A percentile compares a stretch with the other conserved stretches of the same genome.
Evolutionary conservation across 441 rosid species (phyloP).

Genomic region (Adansonia madagascariensis): DNA sequence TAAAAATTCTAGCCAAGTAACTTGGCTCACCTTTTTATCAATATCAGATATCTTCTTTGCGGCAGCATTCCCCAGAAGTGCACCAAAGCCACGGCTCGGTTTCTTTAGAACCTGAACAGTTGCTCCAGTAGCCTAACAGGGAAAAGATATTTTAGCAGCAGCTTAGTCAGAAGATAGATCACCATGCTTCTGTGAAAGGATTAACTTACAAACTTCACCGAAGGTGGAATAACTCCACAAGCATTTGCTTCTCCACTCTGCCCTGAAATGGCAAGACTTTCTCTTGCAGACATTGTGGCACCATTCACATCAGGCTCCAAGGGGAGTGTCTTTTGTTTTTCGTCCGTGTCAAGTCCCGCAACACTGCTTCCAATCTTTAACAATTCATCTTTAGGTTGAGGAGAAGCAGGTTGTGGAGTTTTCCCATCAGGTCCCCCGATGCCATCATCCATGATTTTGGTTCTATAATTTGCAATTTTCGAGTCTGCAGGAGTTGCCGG

Average conservation of each 20-base stretch:
- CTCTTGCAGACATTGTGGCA: conserved; percentile 24
- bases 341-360: conserved; percentile 17
- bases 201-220: conserved; percentile 42
- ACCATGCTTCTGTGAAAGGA: conserved; percentile 18
- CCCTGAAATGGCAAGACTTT: conserved; percentile 26
- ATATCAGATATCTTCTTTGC: conserved; percentile 51
- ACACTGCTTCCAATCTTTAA: conserved; percentile 33
- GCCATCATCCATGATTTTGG: conserved; percentile 27
- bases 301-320: conserved; percentile 31
- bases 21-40: conserved; percentile 49
- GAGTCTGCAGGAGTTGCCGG: conserved; percentile 28
- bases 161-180: background rate
- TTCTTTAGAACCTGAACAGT: conserved; percentile 59
- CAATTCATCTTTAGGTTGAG: conserved; percentile 29
- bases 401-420: conserved; percentile 24
- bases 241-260: conserved; percentile 36
- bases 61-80: conserved; percentile 50
- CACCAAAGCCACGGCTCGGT: conserved; percentile 63
- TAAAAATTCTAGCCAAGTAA: background rate
- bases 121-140: conserved; percentile 54
- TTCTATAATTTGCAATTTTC: conserved; percentile 27
- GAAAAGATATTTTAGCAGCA: conserved; percentile 28
- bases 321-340: conserved; percentile 22
- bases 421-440: conserved; percentile 8
- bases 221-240: conserved; percentile 34